Evolutionary conservation across 2,329 filamentous ascomycete genomes (phyloP).

Genomic region (Pseudocercospora eumusae): DNA sequence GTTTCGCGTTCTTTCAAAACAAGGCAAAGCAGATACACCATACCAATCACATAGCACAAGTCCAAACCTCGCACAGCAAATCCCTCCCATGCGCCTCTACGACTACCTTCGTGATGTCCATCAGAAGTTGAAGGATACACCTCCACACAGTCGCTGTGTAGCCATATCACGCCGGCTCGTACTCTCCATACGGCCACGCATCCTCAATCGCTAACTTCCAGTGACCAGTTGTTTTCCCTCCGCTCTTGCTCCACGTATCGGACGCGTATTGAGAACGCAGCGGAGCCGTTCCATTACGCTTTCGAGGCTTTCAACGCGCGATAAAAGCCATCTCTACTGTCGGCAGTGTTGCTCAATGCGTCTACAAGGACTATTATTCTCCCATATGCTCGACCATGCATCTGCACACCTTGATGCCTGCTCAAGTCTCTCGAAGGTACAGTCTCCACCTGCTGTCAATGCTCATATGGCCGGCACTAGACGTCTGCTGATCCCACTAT

Average conservation of each 20-base stretch:
- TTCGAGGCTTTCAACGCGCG: not conserved
- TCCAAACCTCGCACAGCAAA: not conserved
- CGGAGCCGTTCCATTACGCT: not conserved
- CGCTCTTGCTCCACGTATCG: not conserved
- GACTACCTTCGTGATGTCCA: too few relatives aligned
- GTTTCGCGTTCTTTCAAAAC: not conserved
- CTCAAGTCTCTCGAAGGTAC: not conserved
- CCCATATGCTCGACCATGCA: not conserved
- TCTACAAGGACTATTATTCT: not conserved
- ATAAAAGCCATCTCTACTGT: too few relatives aligned
- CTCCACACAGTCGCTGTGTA: too few relatives aligned
- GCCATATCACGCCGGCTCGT: not conserved
- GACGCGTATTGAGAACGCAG: not conserved
- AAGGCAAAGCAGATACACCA: not conserved
- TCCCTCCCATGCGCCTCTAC: too few relatives aligned
- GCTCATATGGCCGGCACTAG: not conserved
- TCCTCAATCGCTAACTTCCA: not conserved
- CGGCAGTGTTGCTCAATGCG: not conserved
- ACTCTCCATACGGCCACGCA: not conserved
- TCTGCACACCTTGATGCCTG: not conserved
- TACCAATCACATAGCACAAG: not conserved
- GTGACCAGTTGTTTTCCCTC: not conserved
- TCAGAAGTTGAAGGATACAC: too few relatives aligned
- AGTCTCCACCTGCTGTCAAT: not conserved
- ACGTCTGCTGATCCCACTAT: not conserved